phyloP scores from a whole-genome alignment of 805 yeast genomes.

The Pichia thaimueangensis region DNA sequence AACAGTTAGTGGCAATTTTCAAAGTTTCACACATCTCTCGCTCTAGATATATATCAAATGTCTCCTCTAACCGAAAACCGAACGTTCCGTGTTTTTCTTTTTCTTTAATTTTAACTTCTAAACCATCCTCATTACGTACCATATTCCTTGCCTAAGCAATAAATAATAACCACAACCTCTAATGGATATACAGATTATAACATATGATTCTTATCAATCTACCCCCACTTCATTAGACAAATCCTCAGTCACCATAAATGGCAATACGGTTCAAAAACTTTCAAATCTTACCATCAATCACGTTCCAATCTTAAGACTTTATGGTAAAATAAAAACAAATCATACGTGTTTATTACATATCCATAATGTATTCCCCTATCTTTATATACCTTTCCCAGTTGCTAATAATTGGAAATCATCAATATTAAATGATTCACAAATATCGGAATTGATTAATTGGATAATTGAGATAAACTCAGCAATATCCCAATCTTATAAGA shows the following conservation, averaged over 20 bases:
- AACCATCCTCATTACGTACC: too few relatives aligned
- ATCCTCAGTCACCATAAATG: slow-evolving; percentile 28
- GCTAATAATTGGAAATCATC: slow-evolving; percentile 18
- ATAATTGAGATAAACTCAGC: slow-evolving; percentile 14
- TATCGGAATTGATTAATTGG: slow-evolving; percentile 12
- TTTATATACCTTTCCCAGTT: slow-evolving; percentile 59
- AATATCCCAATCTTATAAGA: slow-evolving; percentile 1
- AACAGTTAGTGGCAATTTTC: too few relatives aligned
- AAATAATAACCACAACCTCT: too few relatives aligned
- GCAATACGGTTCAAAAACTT: slow-evolving; percentile 11
- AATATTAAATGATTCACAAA: slow-evolving; percentile 30
- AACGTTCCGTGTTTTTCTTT: too few relatives aligned
- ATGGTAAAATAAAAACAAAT: slow-evolving; percentile 62
- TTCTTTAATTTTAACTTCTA: too few relatives aligned
- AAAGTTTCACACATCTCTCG: too few relatives aligned
- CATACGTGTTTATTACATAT: slow-evolving; percentile 61
- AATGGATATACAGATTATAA: slow-evolving; percentile 6
- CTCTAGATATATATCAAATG: too few relatives aligned
- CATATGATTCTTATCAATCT: slow-evolving; percentile 59
- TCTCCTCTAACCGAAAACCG: too few relatives aligned
- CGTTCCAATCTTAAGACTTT: slow-evolving; percentile 74
- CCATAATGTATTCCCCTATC: slow-evolving; percentile 80
- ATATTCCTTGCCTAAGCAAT: too few relatives aligned
- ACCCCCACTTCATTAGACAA: slow-evolving; percentile 50
- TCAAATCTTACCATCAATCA: slow-evolving; percentile 28